phyloP scores from a whole-genome alignment of 352 stramenopile species.

The Plasmopara viticola region DNA sequence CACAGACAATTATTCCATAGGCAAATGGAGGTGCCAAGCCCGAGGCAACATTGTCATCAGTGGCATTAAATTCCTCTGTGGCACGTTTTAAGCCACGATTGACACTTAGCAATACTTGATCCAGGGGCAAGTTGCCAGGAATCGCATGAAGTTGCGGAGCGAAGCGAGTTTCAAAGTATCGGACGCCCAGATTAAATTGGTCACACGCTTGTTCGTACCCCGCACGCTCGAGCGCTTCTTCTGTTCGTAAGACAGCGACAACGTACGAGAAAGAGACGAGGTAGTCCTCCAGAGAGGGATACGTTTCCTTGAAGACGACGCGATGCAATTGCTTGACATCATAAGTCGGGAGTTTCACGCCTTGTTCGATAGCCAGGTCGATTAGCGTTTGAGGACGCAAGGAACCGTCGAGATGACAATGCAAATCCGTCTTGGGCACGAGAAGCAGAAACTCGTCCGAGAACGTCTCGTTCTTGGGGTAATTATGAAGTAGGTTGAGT shows the following conservation, averaged over 20 bases:
- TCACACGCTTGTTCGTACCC: constrained; percentile 82
- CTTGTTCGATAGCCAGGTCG: constrained; percentile 66
- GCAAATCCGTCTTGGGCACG: constrained; percentile 79
- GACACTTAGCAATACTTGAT: constrained; percentile 68
- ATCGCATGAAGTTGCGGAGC: constrained; percentile 75
- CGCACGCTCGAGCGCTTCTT: constrained; percentile 68
- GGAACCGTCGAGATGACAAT: constrained; percentile 84
- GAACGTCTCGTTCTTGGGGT: constrained; percentile 51
- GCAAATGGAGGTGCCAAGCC: constrained; percentile 57
- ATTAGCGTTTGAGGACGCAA: constrained; percentile 78
- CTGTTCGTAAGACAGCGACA: constrained; percentile 52
- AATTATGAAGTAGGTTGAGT: constrained; percentile 7
- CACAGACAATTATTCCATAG: constrained; percentile 87
- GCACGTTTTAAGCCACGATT: constrained; percentile 56
- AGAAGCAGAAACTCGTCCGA: constrained; percentile 64
- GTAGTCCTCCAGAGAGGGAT: constrained; percentile 79
- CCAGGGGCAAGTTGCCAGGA: constrained; percentile 51
- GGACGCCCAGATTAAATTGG: constrained; percentile 66
- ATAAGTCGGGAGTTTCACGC: constrained; percentile 70
- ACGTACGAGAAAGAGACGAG: constrained; percentile 80
- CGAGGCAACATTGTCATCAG: constrained; percentile 38
- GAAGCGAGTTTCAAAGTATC: constrained; percentile 86
- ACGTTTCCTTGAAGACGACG: constrained; percentile 77
- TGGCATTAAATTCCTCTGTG: constrained; percentile 58
- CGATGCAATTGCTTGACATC: constrained; percentile 47